These are phyloP conservation scores for Komagataella kurtzmanii DNA, from an alignment of 805 yeast species.

Conservation along the genomic window DNA sequence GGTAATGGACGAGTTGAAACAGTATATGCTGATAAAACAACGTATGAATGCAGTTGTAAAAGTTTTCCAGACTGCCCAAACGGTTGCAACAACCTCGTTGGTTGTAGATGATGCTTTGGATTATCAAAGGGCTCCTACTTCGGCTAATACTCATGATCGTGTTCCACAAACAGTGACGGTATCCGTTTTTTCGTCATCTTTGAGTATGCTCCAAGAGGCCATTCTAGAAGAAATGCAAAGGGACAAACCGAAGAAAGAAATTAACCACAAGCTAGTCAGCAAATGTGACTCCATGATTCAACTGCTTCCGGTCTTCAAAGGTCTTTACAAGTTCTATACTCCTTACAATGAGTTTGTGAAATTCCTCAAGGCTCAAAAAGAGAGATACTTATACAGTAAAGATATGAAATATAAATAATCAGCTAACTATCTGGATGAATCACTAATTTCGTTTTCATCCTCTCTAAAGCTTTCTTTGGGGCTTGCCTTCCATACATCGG, in stretches of 20 bases:
- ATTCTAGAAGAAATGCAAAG: conserved; percentile 25
- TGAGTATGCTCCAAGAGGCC: conserved; percentile 30
- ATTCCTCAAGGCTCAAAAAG: conserved; percentile 23
- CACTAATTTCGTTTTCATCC: not conserved
- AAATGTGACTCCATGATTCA: conserved; percentile 34
- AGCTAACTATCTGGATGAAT: not conserved
- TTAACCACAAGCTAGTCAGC: conserved; percentile 20
- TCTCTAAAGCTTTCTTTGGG: not conserved
- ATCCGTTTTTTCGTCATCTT: conserved; percentile 20
- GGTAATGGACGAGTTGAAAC: conserved; percentile 23
- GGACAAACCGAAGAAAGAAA: conserved; percentile 10
- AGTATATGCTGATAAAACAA: conserved; percentile 28
- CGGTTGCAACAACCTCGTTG: not conserved
- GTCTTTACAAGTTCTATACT: conserved; percentile 34
- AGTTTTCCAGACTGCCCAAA: conserved; percentile 29
- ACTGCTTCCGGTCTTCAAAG: conserved; percentile 39
- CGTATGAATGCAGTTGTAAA: conserved; percentile 32
- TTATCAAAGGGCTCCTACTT: conserved; percentile 5
- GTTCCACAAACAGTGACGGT: conserved; percentile 7
- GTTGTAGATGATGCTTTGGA: not conserved
- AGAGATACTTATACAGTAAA: not conserved
- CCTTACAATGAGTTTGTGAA: conserved; percentile 34
- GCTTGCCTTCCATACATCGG: not conserved
- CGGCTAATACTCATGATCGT: not conserved
- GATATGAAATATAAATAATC: not conserved